Evolutionary conservation across 2,329 filamentous ascomycete genomes (phyloP).

Genomic region (Colletotrichum sp.): DNA sequence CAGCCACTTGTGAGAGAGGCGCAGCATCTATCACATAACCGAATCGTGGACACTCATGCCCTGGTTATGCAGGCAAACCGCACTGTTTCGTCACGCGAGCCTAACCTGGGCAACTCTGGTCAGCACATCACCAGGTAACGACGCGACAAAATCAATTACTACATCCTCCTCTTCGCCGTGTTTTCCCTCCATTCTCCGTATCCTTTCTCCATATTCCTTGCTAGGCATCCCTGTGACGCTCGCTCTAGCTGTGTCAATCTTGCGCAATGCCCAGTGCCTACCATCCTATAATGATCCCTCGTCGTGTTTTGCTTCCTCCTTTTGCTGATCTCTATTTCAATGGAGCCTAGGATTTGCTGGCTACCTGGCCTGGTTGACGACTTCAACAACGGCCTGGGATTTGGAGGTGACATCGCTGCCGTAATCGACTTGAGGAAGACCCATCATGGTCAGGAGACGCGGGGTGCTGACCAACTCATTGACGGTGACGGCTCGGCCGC

Average conservation of each 20-base stretch:
- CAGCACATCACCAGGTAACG: neutral
- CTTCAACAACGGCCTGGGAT: conserved; percentile 27
- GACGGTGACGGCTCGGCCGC: conserved; percentile 33
- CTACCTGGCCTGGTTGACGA: conserved; percentile 17
- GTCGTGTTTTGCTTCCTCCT: neutral
- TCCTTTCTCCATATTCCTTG: neutral
- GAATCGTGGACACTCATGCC: neutral
- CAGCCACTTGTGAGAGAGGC: neutral
- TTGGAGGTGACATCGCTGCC: conserved; percentile 30
- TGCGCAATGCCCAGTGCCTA: neutral
- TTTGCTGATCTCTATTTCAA: neutral
- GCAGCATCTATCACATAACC: neutral
- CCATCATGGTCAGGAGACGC: conserved; percentile 35
- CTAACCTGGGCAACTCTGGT: neutral
- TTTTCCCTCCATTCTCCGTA: too few species aligned
- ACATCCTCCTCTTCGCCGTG: neutral
- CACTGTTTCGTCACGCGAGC: neutral
- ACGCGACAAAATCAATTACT: neutral
- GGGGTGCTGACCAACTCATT: conserved; percentile 35
- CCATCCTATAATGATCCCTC: neutral
- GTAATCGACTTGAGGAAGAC: conserved; percentile 33
- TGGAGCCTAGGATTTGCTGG: neutral
- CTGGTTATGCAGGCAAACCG: neutral
- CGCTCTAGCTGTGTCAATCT: neutral
- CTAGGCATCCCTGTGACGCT: neutral